Conservation (phyloP, 805 yeast species). For the Teunomyces panamensis region DNA sequence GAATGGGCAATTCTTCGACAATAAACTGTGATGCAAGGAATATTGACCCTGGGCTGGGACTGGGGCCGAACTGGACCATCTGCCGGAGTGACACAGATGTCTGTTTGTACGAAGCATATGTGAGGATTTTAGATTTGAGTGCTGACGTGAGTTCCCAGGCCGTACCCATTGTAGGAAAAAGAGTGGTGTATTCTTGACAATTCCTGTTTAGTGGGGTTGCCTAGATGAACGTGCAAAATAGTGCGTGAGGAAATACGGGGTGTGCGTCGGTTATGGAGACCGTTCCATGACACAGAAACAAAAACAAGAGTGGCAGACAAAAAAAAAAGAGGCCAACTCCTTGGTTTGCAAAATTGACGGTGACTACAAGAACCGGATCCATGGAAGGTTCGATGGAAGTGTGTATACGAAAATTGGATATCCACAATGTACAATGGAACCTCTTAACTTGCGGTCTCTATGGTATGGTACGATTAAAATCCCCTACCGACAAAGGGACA, state of each 20-base stretch:
- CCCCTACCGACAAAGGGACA: not conserved
- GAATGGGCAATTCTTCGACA: constrained; percentile 81
- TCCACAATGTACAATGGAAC: too few relatives aligned
- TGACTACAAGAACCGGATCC: too few relatives aligned
- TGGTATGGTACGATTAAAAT: not conserved
- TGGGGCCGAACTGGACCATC: constrained; percentile 88
- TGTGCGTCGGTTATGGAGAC: not conserved
- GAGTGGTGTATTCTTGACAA: constrained; percentile 1
- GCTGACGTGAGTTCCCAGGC: constrained; percentile 50
- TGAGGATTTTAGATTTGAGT: constrained; percentile 54
- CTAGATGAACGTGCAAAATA: not conserved
- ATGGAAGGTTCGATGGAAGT: too few relatives aligned
- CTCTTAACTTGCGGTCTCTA: too few relatives aligned
- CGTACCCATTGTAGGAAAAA: constrained; percentile 29
- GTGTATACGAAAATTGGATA: too few relatives aligned
- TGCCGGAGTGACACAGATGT: constrained; percentile 82
- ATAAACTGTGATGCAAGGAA: constrained; percentile 83
- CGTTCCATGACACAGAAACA: not conserved
- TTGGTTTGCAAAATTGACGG: too few relatives aligned
- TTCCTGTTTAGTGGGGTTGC: constrained; percentile 1
- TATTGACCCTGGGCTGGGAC: constrained; percentile 72
- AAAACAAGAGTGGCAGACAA: not conserved
- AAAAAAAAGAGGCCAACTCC: not conserved
- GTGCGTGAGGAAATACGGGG: constrained; percentile 3
- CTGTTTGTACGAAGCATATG: constrained; percentile 71